phyloP scores from a whole-genome alignment of 2,329 filamentous ascomycete species.

The Trichoderma arundinaceum region DNA sequence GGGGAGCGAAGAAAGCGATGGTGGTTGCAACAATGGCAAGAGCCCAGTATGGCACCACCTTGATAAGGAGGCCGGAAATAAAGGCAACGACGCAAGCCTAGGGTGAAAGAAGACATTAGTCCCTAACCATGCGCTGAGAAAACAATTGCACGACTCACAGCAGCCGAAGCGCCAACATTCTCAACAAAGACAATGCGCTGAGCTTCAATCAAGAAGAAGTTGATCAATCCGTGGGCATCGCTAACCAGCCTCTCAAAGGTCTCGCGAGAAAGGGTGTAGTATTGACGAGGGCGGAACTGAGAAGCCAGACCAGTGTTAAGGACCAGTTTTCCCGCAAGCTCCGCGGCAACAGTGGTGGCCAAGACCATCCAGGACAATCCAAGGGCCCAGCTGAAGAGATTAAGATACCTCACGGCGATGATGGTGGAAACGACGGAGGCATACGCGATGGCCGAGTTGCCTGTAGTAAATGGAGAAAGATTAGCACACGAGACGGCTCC shows the following conservation, averaged over 20 bases:
- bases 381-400: constrained; percentile 68
- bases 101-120: background rate
- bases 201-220: constrained; percentile 73
- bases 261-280: constrained; percentile 69
- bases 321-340: constrained; percentile 65
- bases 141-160: constrained; percentile 54
- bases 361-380: constrained; percentile 69
- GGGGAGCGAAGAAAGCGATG: constrained; percentile 64
- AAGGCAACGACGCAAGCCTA: constrained; percentile 67
- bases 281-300: constrained; percentile 69
- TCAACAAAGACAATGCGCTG: constrained; percentile 72
- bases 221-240: constrained; percentile 70
- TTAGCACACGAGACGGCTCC: constrained; percentile 22
- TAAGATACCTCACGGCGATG: constrained; percentile 68
- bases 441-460: constrained; percentile 70
- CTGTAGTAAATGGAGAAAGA: constrained; percentile 45
- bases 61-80: constrained; percentile 70
- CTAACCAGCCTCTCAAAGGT: constrained; percentile 65
- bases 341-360: constrained; percentile 64
- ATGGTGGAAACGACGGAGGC: constrained; percentile 62
- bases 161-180: constrained; percentile 65
- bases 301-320: constrained; percentile 67
- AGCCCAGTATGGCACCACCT: constrained; percentile 73
- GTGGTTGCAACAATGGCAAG: constrained; percentile 66
- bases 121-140: background rate